These are phyloP conservation scores for Lactuca sativa DNA, from an alignment of 129 eudicot genomes.

Conservation along the genomic window DNA sequence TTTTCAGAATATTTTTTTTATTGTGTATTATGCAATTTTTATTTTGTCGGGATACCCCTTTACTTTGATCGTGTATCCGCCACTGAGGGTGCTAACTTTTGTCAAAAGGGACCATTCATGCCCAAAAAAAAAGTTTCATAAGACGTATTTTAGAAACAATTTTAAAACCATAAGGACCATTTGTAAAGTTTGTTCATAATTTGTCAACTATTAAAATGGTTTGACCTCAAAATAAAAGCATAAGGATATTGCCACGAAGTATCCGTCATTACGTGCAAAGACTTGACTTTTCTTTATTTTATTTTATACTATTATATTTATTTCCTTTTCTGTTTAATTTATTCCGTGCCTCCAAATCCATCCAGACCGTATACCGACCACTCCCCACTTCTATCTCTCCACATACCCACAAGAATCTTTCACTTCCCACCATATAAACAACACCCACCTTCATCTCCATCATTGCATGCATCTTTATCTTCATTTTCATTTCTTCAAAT, in stretches of 20 bases:
- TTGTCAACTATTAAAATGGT: neutral
- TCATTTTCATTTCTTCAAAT: neutral
- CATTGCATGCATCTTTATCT: neutral
- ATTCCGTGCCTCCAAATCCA: constrained; percentile 11
- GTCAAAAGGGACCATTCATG: no score
- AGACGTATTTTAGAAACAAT: no score
- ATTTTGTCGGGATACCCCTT: no score
- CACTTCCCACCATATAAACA: constrained; percentile 13
- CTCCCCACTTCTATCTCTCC: constrained; percentile 23
- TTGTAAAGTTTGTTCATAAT: no score
- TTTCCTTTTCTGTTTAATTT: constrained; percentile 8
- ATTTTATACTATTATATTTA: neutral
- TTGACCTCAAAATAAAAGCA: constrained; percentile 20
- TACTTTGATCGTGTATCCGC: no score
- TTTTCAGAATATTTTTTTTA: no score
- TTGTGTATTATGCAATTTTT: no score
- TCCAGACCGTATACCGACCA: constrained; percentile 27
- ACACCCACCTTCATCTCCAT: neutral
- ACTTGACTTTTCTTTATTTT: constrained; percentile 15
- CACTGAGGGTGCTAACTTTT: no score
- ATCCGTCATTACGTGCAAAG: constrained; percentile 16
- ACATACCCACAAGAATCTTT: constrained; percentile 7
- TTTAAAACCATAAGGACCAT: no score
- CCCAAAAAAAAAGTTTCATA: no score
- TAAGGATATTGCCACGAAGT: constrained; percentile 16